phyloP scores from a whole-genome alignment of 1,139 yeast species.

The Kodamaea ohmeri region DNA sequence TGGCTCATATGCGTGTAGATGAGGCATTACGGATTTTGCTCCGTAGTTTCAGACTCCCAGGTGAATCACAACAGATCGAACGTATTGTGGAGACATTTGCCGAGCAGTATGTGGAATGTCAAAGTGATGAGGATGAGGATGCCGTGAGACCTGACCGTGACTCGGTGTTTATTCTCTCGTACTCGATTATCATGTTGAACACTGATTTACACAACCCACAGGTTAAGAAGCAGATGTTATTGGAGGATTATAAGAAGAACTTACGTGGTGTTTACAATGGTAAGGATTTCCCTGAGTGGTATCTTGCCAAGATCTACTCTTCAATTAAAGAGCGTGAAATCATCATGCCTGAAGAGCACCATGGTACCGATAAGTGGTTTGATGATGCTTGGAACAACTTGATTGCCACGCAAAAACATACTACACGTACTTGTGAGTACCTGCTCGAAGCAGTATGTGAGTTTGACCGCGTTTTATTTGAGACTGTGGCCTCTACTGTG shows the following conservation, averaged over 20 bases:
- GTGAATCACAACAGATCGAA: constrained; percentile 96
- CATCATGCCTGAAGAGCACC: constrained; percentile 97
- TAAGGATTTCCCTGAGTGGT: constrained; percentile 83
- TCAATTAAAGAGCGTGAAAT: constrained; percentile 86
- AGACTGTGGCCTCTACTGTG: constrained; percentile 56
- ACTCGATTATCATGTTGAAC: constrained; percentile 73
- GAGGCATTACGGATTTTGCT: constrained; percentile 85
- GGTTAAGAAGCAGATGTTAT: constrained; percentile 81
- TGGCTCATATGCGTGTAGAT: constrained; percentile 76
- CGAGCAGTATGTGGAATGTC: constrained; percentile 67
- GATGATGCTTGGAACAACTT: constrained; percentile 92
- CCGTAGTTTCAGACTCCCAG: constrained; percentile 87
- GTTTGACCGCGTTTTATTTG: constrained; percentile 72
- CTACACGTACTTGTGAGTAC: constrained; percentile 14
- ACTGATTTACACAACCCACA: constrained; percentile 79
- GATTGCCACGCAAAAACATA: constrained; percentile 49
- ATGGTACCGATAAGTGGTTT: constrained; percentile 82
- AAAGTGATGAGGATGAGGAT: constrained; percentile 36
- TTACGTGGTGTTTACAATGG: constrained; percentile 76
- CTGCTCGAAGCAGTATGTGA: constrained; percentile 29
- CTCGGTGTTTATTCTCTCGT: constrained; percentile 69
- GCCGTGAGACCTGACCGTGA: constrained; percentile 66
- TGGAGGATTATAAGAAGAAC: constrained; percentile 77
- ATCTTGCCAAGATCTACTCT: constrained; percentile 71
- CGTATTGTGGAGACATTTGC: constrained; percentile 87